These are phyloP conservation scores for Diplocarpon rosae DNA, from an alignment of 2,329 filamentous ascomycete genomes.

Conservation along the genomic window DNA sequence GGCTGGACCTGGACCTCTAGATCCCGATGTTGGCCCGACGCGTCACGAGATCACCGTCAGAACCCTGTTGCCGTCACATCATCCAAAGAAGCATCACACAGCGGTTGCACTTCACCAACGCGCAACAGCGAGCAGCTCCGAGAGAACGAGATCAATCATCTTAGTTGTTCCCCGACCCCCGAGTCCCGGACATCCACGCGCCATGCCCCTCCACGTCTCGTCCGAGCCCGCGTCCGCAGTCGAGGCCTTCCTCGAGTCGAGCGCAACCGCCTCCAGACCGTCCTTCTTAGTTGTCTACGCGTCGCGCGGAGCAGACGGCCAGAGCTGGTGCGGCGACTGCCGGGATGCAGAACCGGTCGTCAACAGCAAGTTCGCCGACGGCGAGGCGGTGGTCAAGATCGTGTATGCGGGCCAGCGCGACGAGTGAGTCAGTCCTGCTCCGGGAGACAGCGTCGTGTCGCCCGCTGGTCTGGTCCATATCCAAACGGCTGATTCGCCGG, in stretches of 20 bases:
- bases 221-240: slow-evolving; percentile 5
- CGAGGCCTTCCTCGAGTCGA: slow-evolving; percentile 8
- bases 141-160: background rate
- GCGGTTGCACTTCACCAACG: background rate
- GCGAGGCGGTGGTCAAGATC: slow-evolving; percentile 10
- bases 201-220: slow-evolving; percentile 13
- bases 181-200: background rate
- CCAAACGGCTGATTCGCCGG: too few species aligned
- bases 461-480: too few species aligned
- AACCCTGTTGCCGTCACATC: background rate
- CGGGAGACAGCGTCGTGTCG: too few species aligned
- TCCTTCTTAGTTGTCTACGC: slow-evolving; percentile 22
- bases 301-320: slow-evolving; percentile 13
- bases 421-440: too few species aligned
- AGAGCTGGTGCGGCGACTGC: slow-evolving; percentile 24
- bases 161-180: background rate
- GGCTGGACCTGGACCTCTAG: background rate
- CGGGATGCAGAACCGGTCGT: slow-evolving; percentile 20
- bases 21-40: background rate
- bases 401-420: slow-evolving; percentile 20
- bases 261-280: slow-evolving; percentile 11
- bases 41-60: background rate
- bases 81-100: background rate
- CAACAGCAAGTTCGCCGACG: slow-evolving; percentile 16
- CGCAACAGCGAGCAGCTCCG: background rate